Evolutionary conservation across 2,329 filamentous ascomycete species (phyloP), one percentile per base, ranked within the genome.

Genomic region (Chaetomiaceae sp.): DNA sequence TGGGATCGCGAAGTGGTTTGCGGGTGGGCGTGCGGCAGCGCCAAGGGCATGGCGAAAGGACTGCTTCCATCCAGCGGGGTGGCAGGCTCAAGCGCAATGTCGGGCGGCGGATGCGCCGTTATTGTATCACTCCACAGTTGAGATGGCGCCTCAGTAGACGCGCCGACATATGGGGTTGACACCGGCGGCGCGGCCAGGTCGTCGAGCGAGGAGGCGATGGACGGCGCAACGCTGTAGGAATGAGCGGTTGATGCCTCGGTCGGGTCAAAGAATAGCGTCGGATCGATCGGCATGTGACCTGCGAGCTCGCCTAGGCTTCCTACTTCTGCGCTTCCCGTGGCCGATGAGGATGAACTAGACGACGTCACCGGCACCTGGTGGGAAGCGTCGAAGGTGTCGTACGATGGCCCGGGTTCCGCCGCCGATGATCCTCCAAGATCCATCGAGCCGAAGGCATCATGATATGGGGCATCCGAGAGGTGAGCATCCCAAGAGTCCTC

Each of bases 241-340:
- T 60, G 56, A 1, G 50, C 57, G 6, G 45, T 29, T 19, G 60
- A 53, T 11, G 40, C 56, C 17, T 60, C 62, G 36, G 48, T 34
- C 3, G 61, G 34, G 33, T 63, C 60, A 17, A 58, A 53, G 34
- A 62, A 47, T 3, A 63, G 48, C 11, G 55, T 55, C n/a, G 61
- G 61, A 38, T 62, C 62, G 36, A 63, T 59, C 19, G 61, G 59
- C 40, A 61, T 51, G 31, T 61, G 57, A 17, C 47, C 59, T 7
- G 53, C 47, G 3, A 56, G 37, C 14, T 51, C 38, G 31, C 42
- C 42, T 4, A 53, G 48, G 47, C 45, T 43, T 20, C n/a, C 48
- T 19, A 33, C 29, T 3, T 57, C 52, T n/a, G 53, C 47, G 39
- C 51, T 56, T 3, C 50, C 42, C 12, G 56, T 46, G 3, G 38